A percentile compares a stretch with the other conserved stretches of the same genome.
Evolutionary conservation across 2,329 filamentous ascomycete species (phyloP).

Genomic region (Fusarium kyushuense): DNA sequence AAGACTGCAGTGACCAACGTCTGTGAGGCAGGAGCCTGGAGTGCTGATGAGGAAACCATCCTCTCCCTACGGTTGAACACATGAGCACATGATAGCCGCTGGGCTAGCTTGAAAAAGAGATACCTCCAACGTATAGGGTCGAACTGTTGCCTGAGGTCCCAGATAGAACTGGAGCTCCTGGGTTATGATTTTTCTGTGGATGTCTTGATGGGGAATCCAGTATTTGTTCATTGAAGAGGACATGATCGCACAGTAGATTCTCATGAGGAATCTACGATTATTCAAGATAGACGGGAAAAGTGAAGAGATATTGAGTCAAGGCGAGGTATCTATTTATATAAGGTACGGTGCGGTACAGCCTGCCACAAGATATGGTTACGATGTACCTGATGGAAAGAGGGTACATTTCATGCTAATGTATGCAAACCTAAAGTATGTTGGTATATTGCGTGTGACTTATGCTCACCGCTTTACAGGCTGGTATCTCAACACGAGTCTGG

Average conservation of each 20-base stretch:
- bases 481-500: slow-evolving; percentile 38
- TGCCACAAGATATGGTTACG: slow-evolving; percentile 34
- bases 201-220: slow-evolving; percentile 70
- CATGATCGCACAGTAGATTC: slow-evolving; percentile 39
- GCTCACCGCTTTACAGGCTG: slow-evolving; percentile 47
- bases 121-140: slow-evolving; percentile 69
- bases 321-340: slow-evolving; percentile 47
- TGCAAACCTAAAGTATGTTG: slow-evolving; percentile 45
- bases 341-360: slow-evolving; percentile 16
- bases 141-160: slow-evolving; percentile 68
- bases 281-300: slow-evolving; percentile 29
- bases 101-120: slow-evolving; percentile 43
- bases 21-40: slow-evolving; percentile 68
- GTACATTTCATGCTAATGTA: slow-evolving; percentile 44
- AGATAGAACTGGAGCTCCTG: slow-evolving; percentile 69
- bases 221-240: slow-evolving; percentile 64
- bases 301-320: slow-evolving; percentile 29
- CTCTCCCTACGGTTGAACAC: slow-evolving; percentile 61
- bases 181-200: slow-evolving; percentile 71
- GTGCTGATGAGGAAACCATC: slow-evolving; percentile 72
- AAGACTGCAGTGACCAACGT: slow-evolving; percentile 59
- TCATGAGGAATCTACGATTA: slow-evolving; percentile 21
- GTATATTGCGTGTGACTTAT: slow-evolving; percentile 42
- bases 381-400: slow-evolving; percentile 42
- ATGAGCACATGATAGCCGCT: slow-evolving; percentile 41